Base-by-base conservation (phyloP, 2,329 filamentous ascomycete genomes). In the Aspergillus candidus region DNA sequence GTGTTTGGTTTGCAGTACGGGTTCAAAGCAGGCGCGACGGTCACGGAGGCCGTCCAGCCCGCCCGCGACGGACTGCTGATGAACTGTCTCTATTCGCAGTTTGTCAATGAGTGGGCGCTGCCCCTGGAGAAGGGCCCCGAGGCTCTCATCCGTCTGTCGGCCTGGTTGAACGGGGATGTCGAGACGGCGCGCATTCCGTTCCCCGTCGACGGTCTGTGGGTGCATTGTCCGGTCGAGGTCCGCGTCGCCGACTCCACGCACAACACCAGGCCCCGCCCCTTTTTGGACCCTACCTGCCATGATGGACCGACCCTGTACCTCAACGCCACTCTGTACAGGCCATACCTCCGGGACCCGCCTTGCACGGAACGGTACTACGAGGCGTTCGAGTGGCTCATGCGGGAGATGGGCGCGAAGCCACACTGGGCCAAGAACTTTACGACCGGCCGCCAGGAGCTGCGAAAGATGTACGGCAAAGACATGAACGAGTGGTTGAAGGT, bases 71-170 rank as follows among this genome's bases (percentile, higher is more conserved):
- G 89, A 11, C 78, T 97, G 36, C 75, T 96, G 41, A 91, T 98
- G 86, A 93, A 98, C 72, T 98, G 93, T 60, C 78, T 97, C 5
- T 98, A 96, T 73, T 91, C 86, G n/a, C 93, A 98, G 62, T 95
- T 88, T 58, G 93, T 98, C 53, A 96, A 98, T 65, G 93, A 98
- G 65, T 98, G 93, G 93, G 91, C 91, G 0, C 77, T 98, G 6
- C 91, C 93, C 1, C 75, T 98, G 1, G 73, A 81, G 51, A 84
- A 85, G 54, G 93, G 93, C 0, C 91, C 91, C 11, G 90, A 96
- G 67, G 90, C 88, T 6, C 79, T 98, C 35, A 77, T 74, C 29
- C 82, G 93, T 8, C 76, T 98, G 11, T 86, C 84, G 32, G 84
- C 86, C 38, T 98, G 93, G 93, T 75, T 98, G 41, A 84, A 86